Evolutionary conservation across 1,284 basidiomycete genomes (phyloP), one percentile per base, ranked within the genome.

Genomic region (Apiotrichum laibachii): DNA sequence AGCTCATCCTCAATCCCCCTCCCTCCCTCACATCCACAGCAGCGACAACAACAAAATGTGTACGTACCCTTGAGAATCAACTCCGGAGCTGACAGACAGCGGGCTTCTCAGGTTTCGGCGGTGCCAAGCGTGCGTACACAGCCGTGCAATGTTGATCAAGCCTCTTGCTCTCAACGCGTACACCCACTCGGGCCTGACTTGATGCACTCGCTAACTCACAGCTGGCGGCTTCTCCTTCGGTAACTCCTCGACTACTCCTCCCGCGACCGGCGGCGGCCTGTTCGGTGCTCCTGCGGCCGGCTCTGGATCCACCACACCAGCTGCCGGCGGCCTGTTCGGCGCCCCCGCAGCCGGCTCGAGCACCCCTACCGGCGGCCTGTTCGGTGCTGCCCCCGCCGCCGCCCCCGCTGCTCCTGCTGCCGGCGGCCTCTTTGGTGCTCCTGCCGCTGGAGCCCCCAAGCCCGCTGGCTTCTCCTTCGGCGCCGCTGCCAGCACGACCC

Each of bases 51-150:
- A 7, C 39, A 43, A 56, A 57, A 55, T 56, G 59, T 60, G 31
- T 37, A 46, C 45, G 22, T 46, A 5, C 45, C 19, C 8, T 22
- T 19, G 3, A 18, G 19, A 2, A 21, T 22, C 4, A 1, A 44
- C 8, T 11, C 9, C 9, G n/a, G 9, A 21, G 43, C 43, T 44
- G 43, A 44, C 43, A 11, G 8, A 1, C 57, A 67, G 65, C 72
- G 58, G 72, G 70, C 16, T 73, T 76, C 51, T 60, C 58, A 43
- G 70, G 71, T 46, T 74, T 73, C 40, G 71, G 72, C 40, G 71
- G 72, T 43, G 68, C 70, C 51, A 70, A 61, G 55, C 52, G 52
- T 53, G 19, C 19, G 55, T 34, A 31, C 33, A 13, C 46, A 54
- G 33, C 54, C 56, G 40, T 37, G 12, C 11, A 11, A 10, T 6